Conservation (phyloP, 345 rosid genomes). For the Pseudoturritis turrita region DNA sequence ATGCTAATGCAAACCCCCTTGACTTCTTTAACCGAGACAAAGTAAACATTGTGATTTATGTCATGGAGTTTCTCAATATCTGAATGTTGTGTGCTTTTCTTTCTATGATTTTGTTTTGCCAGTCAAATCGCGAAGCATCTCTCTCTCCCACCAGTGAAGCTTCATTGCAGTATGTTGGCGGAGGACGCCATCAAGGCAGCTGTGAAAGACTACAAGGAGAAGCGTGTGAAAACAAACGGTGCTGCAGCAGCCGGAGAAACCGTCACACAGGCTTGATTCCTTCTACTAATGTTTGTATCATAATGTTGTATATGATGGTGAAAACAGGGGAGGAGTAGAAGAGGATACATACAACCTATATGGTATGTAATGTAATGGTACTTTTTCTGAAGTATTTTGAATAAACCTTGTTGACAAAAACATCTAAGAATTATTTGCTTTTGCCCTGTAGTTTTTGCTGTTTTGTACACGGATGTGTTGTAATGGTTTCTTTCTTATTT, state of each 20-base stretch:
- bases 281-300: slow-evolving; percentile 8
- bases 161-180: slow-evolving; percentile 99
- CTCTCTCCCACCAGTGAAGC: slow-evolving; percentile 96
- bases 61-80: not conserved
- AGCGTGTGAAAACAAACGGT: slow-evolving; percentile 41
- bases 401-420: slow-evolving; percentile 21
- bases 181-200: slow-evolving; percentile 99
- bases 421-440: slow-evolving; percentile 1
- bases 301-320: slow-evolving; percentile 23
- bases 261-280: slow-evolving; percentile 38
- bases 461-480: not conserved
- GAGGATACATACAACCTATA: not conserved
- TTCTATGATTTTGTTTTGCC: not conserved
- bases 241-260: slow-evolving; percentile 41
- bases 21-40: not conserved
- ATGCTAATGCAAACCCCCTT: not conserved
- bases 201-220: slow-evolving; percentile 75
- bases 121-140: slow-evolving; percentile 97
- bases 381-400: not conserved
- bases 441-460: not conserved
- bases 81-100: not conserved
- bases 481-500: not conserved
- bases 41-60: not conserved
- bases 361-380: not conserved
- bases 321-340: slow-evolving; percentile 13